Evolutionary conservation across 2,329 filamentous ascomycete species (phyloP).

Genomic region (Onygenales sp.): DNA sequence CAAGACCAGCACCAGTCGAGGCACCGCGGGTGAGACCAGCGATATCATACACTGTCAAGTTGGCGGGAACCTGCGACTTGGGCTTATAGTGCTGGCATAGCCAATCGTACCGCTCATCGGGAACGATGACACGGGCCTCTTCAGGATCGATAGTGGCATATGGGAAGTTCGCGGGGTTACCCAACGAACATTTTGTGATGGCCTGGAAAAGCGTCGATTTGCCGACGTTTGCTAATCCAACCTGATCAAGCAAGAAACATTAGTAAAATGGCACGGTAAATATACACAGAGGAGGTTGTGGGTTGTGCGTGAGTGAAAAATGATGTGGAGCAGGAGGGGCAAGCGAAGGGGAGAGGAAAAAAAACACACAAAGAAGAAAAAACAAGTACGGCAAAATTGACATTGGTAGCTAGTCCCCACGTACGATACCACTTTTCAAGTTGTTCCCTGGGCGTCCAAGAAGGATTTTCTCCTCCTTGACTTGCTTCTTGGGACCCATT

Average conservation of each 20-base stretch:
- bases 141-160: slow-evolving; percentile 99
- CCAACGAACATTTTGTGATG: slow-evolving; percentile 93
- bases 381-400: slow-evolving; percentile 3
- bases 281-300: background rate
- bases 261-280: background rate
- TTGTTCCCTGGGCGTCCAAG: slow-evolving; percentile 95
- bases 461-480: slow-evolving; percentile 89
- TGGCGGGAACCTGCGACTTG: slow-evolving; percentile 92
- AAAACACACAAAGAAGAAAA: slow-evolving; percentile 19
- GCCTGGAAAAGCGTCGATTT: slow-evolving; percentile 99
- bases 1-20: slow-evolving; percentile 92
- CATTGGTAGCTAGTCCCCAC: slow-evolving; percentile 47
- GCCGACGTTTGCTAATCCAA: slow-evolving; percentile 97
- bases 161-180: slow-evolving; percentile 98
- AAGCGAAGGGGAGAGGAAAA: slow-evolving; percentile 13
- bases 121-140: slow-evolving; percentile 93
- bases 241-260: slow-evolving; percentile 42
- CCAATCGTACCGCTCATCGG: slow-evolving; percentile 94
- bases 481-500: slow-evolving; percentile 94
- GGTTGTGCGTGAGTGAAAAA: background rate
- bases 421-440: slow-evolving; percentile 95
- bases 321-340: slow-evolving; percentile 1
- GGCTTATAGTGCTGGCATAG: slow-evolving; percentile 93
- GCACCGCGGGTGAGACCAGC: slow-evolving; percentile 92
- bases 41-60: slow-evolving; percentile 97